A percentile compares a stretch with the other conserved stretches of the same genome.
Evolutionary conservation across 2,329 filamentous ascomycete species (phyloP).

Genomic region (Colletotrichum lentis): DNA sequence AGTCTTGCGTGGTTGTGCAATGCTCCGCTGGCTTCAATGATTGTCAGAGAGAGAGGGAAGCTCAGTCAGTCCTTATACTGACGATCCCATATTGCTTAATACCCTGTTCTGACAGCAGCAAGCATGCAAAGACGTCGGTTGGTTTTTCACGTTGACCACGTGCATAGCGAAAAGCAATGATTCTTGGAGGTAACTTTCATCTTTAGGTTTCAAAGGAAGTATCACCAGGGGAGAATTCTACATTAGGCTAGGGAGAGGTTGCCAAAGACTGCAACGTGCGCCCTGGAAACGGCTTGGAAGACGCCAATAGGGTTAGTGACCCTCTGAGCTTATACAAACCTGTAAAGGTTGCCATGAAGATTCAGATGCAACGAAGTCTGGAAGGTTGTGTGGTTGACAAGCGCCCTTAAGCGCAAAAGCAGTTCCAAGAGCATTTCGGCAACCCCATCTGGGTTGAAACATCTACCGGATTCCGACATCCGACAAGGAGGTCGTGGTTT

Average conservation of each 20-base stretch:
- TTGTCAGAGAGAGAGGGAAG: too few relatives aligned
- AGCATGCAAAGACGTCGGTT: background rate
- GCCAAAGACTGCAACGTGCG: background rate
- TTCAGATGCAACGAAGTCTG: slow-evolving; percentile 9
- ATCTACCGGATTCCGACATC: background rate
- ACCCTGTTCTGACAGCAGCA: background rate
- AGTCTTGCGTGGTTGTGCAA: background rate
- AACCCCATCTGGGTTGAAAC: background rate
- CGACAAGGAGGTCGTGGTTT: background rate
- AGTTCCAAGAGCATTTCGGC: background rate
- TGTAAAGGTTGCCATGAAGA: background rate
- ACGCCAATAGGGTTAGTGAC: background rate
- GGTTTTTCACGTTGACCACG: background rate
- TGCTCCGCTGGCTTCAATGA: background rate
- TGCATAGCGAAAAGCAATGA: too few relatives aligned
- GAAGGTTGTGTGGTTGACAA: background rate
- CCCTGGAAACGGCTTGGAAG: background rate
- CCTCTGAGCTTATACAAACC: background rate
- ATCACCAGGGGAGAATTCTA: background rate
- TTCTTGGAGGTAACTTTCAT: slow-evolving; percentile 17
- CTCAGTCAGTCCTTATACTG: too few relatives aligned
- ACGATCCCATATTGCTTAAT: background rate
- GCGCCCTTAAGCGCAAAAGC: background rate
- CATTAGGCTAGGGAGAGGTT: background rate
- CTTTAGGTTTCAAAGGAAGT: slow-evolving; percentile 17